Percentiles rank a stretch among this genome's conserved stretches.
Conservation (phyloP, 2,329 filamentous ascomycete species). For the Ophiostoma sp. region DNA sequence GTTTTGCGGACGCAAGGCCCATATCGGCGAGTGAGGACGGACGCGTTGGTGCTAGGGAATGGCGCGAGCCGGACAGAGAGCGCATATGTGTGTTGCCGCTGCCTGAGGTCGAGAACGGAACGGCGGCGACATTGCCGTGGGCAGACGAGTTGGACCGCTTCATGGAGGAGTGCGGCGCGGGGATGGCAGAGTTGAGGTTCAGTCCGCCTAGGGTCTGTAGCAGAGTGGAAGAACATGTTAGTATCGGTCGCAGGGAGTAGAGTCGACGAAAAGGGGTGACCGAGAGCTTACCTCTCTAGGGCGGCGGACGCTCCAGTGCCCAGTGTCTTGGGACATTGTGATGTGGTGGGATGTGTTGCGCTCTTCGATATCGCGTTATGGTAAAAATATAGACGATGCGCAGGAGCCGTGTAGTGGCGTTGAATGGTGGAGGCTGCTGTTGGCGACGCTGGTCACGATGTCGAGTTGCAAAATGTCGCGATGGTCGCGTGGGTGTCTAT, state of each 20-base stretch:
- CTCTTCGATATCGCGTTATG: background rate
- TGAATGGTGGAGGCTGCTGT: background rate
- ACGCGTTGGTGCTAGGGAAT: slow-evolving; percentile 77
- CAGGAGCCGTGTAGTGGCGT: background rate
- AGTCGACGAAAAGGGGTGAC: slow-evolving; percentile 11
- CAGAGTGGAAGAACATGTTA: background rate
- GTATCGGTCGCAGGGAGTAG: background rate
- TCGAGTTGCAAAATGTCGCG: background rate
- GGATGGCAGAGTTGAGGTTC: slow-evolving; percentile 76
- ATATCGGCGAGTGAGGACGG: slow-evolving; percentile 62
- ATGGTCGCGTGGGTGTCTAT: background rate
- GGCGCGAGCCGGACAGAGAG: slow-evolving; percentile 74
- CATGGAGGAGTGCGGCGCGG: slow-evolving; percentile 86
- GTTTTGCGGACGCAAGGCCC: slow-evolving; percentile 77
- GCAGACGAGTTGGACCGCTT: slow-evolving; percentile 82
- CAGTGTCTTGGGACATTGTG: slow-evolving; percentile 77
- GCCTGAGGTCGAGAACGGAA: slow-evolving; percentile 55
- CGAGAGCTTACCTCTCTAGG: slow-evolving; percentile 68
- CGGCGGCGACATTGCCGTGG: slow-evolving; percentile 47
- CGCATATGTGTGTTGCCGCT: slow-evolving; percentile 56
- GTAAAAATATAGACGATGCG: background rate
- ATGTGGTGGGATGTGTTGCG: background rate
- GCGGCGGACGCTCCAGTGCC: slow-evolving; percentile 85
- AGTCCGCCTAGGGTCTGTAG: slow-evolving; percentile 77
- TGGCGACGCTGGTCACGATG: background rate